A percentile compares a stretch with the other conserved stretches of the same genome.
Conservation (phyloP, 176 grass and related monocot species). For the Musa schizocarpa region DNA sequence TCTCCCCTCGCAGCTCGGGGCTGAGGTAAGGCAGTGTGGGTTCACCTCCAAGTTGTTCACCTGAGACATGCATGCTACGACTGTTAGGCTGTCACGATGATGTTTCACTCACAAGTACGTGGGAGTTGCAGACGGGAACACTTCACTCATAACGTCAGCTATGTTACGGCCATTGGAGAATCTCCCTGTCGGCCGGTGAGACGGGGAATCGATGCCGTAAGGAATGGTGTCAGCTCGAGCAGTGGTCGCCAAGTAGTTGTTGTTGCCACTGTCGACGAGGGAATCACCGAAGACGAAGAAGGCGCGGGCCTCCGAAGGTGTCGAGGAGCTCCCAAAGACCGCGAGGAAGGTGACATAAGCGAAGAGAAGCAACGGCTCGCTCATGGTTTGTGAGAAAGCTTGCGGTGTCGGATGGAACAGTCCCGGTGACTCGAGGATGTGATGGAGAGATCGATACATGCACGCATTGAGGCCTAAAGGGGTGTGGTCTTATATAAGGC, state of each 20-base stretch:
- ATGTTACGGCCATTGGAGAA: slow-evolving; percentile 89
- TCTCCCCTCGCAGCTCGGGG: slow-evolving; percentile 56
- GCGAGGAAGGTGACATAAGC: neutral
- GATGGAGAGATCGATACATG: too few species aligned
- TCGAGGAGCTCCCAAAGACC: neutral
- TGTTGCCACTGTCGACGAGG: slow-evolving; percentile 91
- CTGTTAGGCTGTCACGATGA: too few species aligned
- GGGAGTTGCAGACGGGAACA: neutral
- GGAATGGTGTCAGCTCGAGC: slow-evolving; percentile 68
- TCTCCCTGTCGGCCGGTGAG: slow-evolving; percentile 48
- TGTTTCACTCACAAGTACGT: too few species aligned
- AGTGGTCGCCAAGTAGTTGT: slow-evolving; percentile 58
- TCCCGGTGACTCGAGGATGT: too few species aligned
- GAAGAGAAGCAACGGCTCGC: neutral
- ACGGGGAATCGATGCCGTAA: slow-evolving; percentile 67
- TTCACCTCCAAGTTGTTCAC: slow-evolving; percentile 64
- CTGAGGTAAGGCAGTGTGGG: slow-evolving; percentile 68
- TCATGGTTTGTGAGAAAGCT: neutral
- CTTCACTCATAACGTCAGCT: slow-evolving; percentile 78
- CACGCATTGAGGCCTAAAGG: neutral
- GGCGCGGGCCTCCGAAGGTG: slow-evolving; percentile 37
- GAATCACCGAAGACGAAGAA: slow-evolving; percentile 98
- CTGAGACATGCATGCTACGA: slow-evolving; percentile 21
- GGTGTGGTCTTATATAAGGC: neutral
- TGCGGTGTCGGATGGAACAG: neutral